These are phyloP conservation scores for Flaveria linearis DNA, from an alignment of 129 eudicot species.

Conservation along the genomic window DNA sequence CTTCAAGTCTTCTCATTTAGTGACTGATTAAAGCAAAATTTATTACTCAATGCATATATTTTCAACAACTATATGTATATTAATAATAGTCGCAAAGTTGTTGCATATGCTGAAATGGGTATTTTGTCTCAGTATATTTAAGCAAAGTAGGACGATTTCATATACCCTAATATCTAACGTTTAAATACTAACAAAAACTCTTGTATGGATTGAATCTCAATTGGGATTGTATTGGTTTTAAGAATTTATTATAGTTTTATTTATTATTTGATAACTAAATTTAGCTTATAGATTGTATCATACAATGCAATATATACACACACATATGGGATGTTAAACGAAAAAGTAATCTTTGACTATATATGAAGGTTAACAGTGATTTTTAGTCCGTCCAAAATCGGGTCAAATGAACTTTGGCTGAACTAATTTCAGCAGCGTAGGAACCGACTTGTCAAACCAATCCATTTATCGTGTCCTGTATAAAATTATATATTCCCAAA, in stretches of 20 bases:
- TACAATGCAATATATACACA: neutral
- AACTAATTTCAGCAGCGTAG: too few relatives aligned
- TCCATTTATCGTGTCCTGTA: too few relatives aligned
- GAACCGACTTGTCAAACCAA: too few relatives aligned
- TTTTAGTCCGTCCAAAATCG: too few relatives aligned
- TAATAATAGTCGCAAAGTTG: constrained; percentile 1
- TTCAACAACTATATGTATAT: neutral
- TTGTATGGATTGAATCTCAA: neutral
- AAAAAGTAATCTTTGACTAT: too few relatives aligned
- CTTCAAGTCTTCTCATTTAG: constrained; percentile 10
- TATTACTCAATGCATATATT: neutral
- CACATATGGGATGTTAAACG: too few relatives aligned
- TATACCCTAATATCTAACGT: constrained; percentile 16
- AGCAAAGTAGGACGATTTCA: neutral
- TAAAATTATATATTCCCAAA: too few relatives aligned
- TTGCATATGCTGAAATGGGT: constrained; percentile 3
- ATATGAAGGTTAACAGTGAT: too few relatives aligned
- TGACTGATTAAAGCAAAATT: constrained; percentile 1
- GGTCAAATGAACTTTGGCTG: too few relatives aligned
- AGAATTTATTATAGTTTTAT: neutral
- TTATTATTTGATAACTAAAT: neutral
- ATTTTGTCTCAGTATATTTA: neutral
- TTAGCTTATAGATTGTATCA: neutral
- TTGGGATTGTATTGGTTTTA: neutral
- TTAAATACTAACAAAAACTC: neutral